These are phyloP conservation scores for Allantophomopsis lycopodina DNA, from an alignment of 2,329 filamentous ascomycete species.

Conservation along the genomic window DNA sequence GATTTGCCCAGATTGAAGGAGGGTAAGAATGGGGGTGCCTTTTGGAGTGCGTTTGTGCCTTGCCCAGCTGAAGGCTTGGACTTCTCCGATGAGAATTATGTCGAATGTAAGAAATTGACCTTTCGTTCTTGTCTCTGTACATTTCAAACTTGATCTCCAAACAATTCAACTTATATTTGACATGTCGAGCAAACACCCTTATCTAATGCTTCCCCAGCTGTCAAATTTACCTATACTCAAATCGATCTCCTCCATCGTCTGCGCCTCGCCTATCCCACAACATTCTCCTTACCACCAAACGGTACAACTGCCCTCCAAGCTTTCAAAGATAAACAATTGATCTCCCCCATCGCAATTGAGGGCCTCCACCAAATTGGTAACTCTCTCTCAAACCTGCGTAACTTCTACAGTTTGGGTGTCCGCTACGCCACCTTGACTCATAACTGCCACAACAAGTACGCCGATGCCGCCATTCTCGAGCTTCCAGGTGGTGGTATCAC, in stretches of 20 bases:
- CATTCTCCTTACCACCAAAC: slow-evolving; percentile 52
- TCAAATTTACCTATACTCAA: slow-evolving; percentile 57
- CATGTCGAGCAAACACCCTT: too few species aligned
- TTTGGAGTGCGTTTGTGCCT: slow-evolving; percentile 77
- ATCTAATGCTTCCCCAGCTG: slow-evolving; percentile 24
- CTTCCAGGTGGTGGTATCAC: slow-evolving; percentile 20
- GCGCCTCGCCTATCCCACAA: slow-evolving; percentile 45
- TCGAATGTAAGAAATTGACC: slow-evolving; percentile 33
- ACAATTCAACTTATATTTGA: too few species aligned
- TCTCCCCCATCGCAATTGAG: slow-evolving; percentile 71
- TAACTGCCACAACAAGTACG: slow-evolving; percentile 85
- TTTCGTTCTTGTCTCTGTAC: not conserved
- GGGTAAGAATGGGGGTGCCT: slow-evolving; percentile 70
- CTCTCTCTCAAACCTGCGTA: slow-evolving; percentile 58
- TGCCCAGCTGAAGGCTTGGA: slow-evolving; percentile 63
- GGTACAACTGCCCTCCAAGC: slow-evolving; percentile 46
- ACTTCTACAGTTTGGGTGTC: slow-evolving; percentile 66
- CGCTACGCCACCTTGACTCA: slow-evolving; percentile 84
- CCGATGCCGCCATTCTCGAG: slow-evolving; percentile 65
- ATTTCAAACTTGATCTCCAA: not conserved
- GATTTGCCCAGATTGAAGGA: slow-evolving; percentile 63
- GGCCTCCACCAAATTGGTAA: slow-evolving; percentile 93
- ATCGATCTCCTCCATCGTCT: slow-evolving; percentile 61
- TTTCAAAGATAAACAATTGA: slow-evolving; percentile 48
- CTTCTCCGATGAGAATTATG: slow-evolving; percentile 62